These are phyloP conservation scores for Phytophthora pisi DNA, from an alignment of 352 stramenopile genomes.

Conservation along the genomic window DNA sequence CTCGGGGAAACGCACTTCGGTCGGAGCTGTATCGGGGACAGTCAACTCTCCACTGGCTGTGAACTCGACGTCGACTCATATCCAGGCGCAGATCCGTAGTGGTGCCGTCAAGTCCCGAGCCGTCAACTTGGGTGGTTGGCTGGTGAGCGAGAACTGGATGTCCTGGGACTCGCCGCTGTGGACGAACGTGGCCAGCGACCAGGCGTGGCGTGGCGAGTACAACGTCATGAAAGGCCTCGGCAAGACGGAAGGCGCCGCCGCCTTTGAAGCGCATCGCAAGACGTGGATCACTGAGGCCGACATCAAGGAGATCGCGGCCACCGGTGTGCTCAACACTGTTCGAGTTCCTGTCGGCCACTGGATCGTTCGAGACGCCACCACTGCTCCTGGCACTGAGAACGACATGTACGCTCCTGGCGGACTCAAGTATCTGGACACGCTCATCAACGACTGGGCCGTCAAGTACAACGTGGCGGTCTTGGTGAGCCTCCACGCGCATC, in stretches of 20 bases:
- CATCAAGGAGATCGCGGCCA: conserved; percentile 23
- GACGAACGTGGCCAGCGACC: background rate
- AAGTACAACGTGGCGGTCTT: conserved; percentile 50
- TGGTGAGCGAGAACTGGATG: conserved; percentile 13
- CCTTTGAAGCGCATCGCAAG: background rate
- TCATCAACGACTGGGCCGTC: conserved; percentile 57
- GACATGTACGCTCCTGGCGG: conserved; percentile 29
- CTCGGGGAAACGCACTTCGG: background rate
- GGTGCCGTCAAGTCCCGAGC: conserved; percentile 1
- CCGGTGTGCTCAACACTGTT: conserved; percentile 47
- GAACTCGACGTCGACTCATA: background rate
- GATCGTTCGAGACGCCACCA: conserved; percentile 44
- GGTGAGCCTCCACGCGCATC: conserved; percentile 34
- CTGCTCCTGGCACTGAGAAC: conserved; percentile 12
- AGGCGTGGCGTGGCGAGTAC: background rate
- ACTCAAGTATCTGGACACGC: conserved; percentile 58
- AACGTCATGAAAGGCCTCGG: background rate
- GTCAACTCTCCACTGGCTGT: background rate
- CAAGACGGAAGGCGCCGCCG: too few relatives aligned
- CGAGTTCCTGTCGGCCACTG: conserved; percentile 52
- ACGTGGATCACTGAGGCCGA: conserved; percentile 12
- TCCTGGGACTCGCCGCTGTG: conserved; percentile 7
- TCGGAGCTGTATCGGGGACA: conserved; percentile 6
- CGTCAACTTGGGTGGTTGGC: conserved; percentile 9
- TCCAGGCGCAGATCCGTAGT: conserved; percentile 8